Percentiles rank a stretch among this genome's conserved stretches.
Evolutionary conservation across 2,329 filamentous ascomycete species (phyloP).

Genomic region (Claviceps digitariae): DNA sequence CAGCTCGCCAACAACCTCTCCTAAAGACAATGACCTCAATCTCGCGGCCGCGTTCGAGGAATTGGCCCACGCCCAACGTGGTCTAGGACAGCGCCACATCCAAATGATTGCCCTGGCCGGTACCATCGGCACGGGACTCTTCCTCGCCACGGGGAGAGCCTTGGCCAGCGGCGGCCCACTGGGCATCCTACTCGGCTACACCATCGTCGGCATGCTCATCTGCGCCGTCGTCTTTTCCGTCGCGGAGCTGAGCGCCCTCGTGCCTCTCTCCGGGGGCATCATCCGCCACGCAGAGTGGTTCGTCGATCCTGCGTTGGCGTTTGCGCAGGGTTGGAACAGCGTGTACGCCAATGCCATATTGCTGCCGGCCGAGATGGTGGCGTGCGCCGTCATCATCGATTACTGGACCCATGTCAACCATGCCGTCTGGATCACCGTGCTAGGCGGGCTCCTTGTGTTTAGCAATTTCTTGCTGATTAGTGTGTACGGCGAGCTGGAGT

Average conservation of each 20-base stretch:
- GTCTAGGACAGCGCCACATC: slow-evolving; percentile 25
- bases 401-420: slow-evolving; percentile 29
- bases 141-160: slow-evolving; percentile 52
- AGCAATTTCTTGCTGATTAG: slow-evolving; percentile 43
- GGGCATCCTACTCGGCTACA: slow-evolving; percentile 31
- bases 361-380: slow-evolving; percentile 40
- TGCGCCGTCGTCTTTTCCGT: slow-evolving; percentile 37
- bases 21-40: slow-evolving; percentile 1
- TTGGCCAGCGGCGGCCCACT: slow-evolving; percentile 48
- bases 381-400: slow-evolving; percentile 37
- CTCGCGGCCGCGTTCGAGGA: slow-evolving; percentile 4
- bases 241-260: slow-evolving; percentile 45
- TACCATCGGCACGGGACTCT: slow-evolving; percentile 47
- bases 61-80: slow-evolving; percentile 1
- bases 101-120: slow-evolving; percentile 38
- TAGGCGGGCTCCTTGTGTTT: slow-evolving; percentile 34
- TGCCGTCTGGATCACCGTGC: slow-evolving; percentile 42
- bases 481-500: slow-evolving; percentile 48
- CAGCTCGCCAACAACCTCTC: neutral
- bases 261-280: slow-evolving; percentile 49
- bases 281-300: slow-evolving; percentile 49
- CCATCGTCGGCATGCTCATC: slow-evolving; percentile 41
- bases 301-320: slow-evolving; percentile 40
- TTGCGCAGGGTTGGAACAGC: slow-evolving; percentile 41
- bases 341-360: slow-evolving; percentile 34